Evolutionary conservation across 2,329 filamentous ascomycete genomes (phyloP).

Genomic region (Sporothrix curviconia): DNA sequence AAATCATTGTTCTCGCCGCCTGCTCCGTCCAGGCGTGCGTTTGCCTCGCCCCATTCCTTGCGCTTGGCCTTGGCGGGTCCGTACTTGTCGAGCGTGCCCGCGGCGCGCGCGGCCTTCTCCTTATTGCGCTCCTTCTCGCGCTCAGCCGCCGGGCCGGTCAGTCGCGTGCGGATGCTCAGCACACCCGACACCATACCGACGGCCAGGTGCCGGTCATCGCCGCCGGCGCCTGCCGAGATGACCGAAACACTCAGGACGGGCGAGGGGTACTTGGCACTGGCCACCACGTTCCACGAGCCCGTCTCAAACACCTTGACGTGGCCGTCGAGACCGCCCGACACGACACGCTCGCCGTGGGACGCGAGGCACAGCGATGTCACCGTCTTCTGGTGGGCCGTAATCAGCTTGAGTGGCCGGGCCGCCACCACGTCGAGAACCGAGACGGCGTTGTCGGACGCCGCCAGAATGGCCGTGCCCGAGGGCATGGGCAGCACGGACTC

Average conservation of each 20-base stretch:
- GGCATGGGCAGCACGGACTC: slow-evolving; percentile 84
- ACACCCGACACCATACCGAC: slow-evolving; percentile 93
- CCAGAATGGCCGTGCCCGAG: slow-evolving; percentile 78
- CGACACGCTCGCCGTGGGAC: slow-evolving; percentile 70
- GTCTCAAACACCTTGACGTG: slow-evolving; percentile 98
- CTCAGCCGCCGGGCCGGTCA: slow-evolving; percentile 18
- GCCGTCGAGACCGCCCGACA: slow-evolving; percentile 86
- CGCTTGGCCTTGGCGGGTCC: slow-evolving; percentile 66
- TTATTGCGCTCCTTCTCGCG: slow-evolving; percentile 30
- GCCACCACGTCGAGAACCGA: slow-evolving; percentile 89
- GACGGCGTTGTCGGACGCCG: slow-evolving; percentile 77
- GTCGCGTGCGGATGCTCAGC: slow-evolving; percentile 37
- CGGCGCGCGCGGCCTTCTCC: slow-evolving; percentile 68
- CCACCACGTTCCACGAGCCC: slow-evolving; percentile 90
- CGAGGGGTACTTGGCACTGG: slow-evolving; percentile 85
- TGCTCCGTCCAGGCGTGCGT: slow-evolving; percentile 59
- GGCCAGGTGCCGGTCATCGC: slow-evolving; percentile 84
- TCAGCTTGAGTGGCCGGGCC: slow-evolving; percentile 76
- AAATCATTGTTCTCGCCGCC: slow-evolving; percentile 69
- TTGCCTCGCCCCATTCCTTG: slow-evolving; percentile 47
- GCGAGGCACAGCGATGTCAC: slow-evolving; percentile 82
- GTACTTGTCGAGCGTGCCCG: slow-evolving; percentile 67
- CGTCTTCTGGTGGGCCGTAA: slow-evolving; percentile 96
- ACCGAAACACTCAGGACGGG: slow-evolving; percentile 81
- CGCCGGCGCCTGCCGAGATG: slow-evolving; percentile 58